Evolutionary conservation across 2,329 filamentous ascomycete genomes (phyloP).

Genomic region (Seiridium unicorne): DNA sequence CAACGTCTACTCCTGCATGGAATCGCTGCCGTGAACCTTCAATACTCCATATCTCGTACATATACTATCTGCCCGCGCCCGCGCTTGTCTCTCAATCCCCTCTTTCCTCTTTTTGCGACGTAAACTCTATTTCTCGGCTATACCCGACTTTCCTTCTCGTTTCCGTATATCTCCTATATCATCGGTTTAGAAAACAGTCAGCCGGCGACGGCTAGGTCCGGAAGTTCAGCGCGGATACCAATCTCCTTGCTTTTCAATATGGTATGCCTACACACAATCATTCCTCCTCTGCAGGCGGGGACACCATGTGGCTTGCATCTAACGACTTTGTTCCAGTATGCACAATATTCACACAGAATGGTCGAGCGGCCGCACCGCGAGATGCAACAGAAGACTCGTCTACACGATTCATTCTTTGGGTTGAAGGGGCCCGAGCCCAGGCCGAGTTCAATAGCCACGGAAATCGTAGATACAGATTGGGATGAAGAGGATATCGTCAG

Average conservation of each 20-base stretch:
- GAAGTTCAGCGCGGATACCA: constrained; percentile 8
- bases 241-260: constrained; percentile 16
- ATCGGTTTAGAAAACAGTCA: constrained; percentile 23
- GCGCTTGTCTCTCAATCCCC: constrained; percentile 20
- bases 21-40: constrained; percentile 16
- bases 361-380: constrained; percentile 39
- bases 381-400: constrained; percentile 50
- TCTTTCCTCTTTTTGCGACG: constrained; percentile 29
- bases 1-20: constrained; percentile 23
- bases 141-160: constrained; percentile 24
- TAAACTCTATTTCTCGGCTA: constrained; percentile 23
- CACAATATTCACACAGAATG: constrained; percentile 19
- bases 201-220: constrained; percentile 31
- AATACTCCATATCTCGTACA: constrained; percentile 22
- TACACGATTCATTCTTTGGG: constrained; percentile 61
- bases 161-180: constrained; percentile 25
- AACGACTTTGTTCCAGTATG: constrained; percentile 19
- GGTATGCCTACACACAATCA: constrained; percentile 9
- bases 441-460: constrained; percentile 70
- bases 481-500: constrained; percentile 62
- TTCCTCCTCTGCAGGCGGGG: too few species aligned
- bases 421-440: constrained; percentile 53
- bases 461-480: constrained; percentile 76
- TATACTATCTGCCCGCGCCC: constrained; percentile 28
- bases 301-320: not conserved